Percentiles rank a stretch among this genome's conserved stretches.
phyloP scores from a whole-genome alignment of 2,329 filamentous ascomycete genomes.

The Xylariales sp. region DNA sequence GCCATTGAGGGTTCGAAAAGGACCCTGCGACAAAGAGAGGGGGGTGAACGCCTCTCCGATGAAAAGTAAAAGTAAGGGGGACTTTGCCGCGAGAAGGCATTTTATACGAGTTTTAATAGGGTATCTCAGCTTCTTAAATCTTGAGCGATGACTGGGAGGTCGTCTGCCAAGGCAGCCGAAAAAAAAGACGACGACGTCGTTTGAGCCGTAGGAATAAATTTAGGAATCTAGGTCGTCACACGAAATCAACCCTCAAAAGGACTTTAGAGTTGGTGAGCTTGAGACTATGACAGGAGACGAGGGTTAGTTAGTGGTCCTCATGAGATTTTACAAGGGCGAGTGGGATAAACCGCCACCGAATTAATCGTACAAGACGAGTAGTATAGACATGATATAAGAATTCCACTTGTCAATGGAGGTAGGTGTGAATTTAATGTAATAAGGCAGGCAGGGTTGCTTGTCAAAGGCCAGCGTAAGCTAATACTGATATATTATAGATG shows the following conservation, averaged over 20 bases:
- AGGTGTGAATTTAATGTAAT: no score
- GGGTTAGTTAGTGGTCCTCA: background rate
- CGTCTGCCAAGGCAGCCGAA: background rate
- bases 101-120: slow-evolving; percentile 27
- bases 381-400: background rate
- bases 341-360: background rate
- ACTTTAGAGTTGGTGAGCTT: background rate
- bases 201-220: slow-evolving; percentile 6
- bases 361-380: background rate
- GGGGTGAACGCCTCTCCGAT: slow-evolving; percentile 68
- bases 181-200: background rate
- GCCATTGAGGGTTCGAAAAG: slow-evolving; percentile 75
- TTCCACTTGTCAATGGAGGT: background rate
- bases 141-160: slow-evolving; percentile 29
- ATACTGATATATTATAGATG: background rate
- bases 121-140: slow-evolving; percentile 30
- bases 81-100: slow-evolving; percentile 55
- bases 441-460: background rate
- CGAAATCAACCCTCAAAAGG: background rate
- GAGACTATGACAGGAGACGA: slow-evolving; percentile 1
- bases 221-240: background rate
- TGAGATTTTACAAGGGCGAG: background rate
- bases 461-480: background rate
- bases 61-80: slow-evolving; percentile 70
- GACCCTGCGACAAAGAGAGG: slow-evolving; percentile 78